phyloP scores from a whole-genome alignment of 169 alveolate species.

The Eimeria sp. region DNA sequence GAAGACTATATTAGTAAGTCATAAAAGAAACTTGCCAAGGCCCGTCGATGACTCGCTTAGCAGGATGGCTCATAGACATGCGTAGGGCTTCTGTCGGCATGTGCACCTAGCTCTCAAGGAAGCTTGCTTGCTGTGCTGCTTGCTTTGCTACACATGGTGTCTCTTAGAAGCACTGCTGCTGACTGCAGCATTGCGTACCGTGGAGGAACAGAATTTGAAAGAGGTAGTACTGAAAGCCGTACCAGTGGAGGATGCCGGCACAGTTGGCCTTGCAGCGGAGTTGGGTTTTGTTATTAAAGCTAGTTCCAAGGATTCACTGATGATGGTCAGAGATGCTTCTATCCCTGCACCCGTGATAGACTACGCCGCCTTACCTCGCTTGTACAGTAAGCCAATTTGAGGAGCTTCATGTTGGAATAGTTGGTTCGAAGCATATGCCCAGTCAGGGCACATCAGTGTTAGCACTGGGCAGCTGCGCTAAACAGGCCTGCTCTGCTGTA shows the following conservation, averaged over 20 bases:
- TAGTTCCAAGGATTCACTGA: background rate
- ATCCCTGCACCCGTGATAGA: background rate
- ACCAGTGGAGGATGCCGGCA: slow-evolving; percentile 8
- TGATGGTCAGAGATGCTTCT: slow-evolving; percentile 12
- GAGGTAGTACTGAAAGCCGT: background rate
- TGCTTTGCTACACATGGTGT: background rate
- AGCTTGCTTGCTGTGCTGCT: background rate
- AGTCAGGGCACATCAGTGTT: background rate
- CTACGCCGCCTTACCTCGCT: background rate
- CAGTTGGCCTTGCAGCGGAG: slow-evolving; percentile 31
- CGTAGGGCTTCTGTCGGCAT: background rate
- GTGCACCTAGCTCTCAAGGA: background rate
- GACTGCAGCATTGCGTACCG: background rate
- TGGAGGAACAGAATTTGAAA: background rate
- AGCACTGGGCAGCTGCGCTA: background rate
- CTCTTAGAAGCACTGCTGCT: slow-evolving; percentile 20
- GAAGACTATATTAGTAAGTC: background rate
- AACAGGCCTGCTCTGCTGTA: background rate
- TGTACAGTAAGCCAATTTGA: background rate
- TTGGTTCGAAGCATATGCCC: background rate
- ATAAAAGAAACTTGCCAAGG: background rate
- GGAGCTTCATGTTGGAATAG: background rate
- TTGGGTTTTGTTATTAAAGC: slow-evolving; percentile 15
- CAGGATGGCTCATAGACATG: background rate
- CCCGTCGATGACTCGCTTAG: background rate